Evolutionary conservation across 1,139 yeast genomes (phyloP), one percentile per base, ranked within the genome.

Genomic region (Kurtzmaniella quercitrusa): DNA sequence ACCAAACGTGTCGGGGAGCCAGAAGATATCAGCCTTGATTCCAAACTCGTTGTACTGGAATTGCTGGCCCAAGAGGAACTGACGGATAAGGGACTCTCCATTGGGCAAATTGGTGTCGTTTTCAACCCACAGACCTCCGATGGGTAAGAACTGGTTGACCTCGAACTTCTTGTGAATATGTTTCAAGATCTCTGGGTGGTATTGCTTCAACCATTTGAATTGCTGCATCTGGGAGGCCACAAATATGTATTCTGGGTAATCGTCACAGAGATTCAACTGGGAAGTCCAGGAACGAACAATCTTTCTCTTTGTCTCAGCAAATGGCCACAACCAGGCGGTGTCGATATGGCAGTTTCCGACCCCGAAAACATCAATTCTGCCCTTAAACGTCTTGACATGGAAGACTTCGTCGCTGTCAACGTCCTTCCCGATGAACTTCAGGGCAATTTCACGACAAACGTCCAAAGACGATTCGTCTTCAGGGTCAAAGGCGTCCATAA

Each of bases 101-200:
- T 80, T 74, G 14, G 98, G 98, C 67, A 93, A 75, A 62, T 93
- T 93, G 15, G 98, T 91, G 62, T 93, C 98, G 60, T 89, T 86
- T 64, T 93, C 98, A 40, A 93, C 98, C 98, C 98, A 93, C 0
- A 96, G 82, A 3, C 98, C 98, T 44, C 98, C 98, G 51, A 93
- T 78, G 12, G 96, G 95, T 42, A 89, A 74, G 58, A 91, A 93
- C 53, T 86, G 84, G 44, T 87, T 87, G 33, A 80, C 78, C 43
- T 78, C 70, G 43, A 84, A 84, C 47, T 88, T 88, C 39, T 79
- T 76, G 53, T 82, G 75, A 34, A 88, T 73, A 46, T 79, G 74
- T 31, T 68, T 63, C 54, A 81, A 88, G 37, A 88, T 74, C 37
- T 82, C 88, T 0, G 98, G 97, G 56, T 93, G 94, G 58, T 89